Conservation (phyloP, 2,329 filamentous ascomycete species). For the Acrocalymma vagum region DNA sequence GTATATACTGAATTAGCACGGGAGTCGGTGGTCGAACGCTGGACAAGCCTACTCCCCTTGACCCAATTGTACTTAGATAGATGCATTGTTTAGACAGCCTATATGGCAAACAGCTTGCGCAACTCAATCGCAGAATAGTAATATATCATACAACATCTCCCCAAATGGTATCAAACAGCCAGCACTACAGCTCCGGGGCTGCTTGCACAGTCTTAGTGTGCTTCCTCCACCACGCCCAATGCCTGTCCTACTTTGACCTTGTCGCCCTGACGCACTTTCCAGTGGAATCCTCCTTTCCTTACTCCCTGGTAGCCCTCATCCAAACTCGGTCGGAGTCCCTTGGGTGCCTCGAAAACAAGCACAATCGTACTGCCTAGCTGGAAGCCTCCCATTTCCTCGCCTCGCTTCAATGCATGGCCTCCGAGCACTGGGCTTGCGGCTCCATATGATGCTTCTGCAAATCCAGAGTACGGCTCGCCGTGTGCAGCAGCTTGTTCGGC, state of each 20-base stretch:
- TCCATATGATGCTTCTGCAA: constrained; percentile 88
- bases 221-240: constrained; percentile 75
- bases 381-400: constrained; percentile 98
- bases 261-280: constrained; percentile 87
- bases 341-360: constrained; percentile 93
- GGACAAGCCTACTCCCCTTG: no score
- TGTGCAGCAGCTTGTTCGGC: constrained; percentile 78
- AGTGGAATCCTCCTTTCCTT: constrained; percentile 77
- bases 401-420: constrained; percentile 83
- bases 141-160: constrained; percentile 6
- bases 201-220: constrained; percentile 10
- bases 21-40: no score
- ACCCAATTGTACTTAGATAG: no score
- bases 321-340: constrained; percentile 62
- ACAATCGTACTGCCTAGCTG: constrained; percentile 95
- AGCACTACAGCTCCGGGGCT: no score
- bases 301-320: constrained; percentile 65
- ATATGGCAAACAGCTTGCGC: no score
- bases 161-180: constrained; percentile 5
- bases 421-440: constrained; percentile 78
- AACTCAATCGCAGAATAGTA: neutral
- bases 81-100: no score
- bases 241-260: constrained; percentile 89
- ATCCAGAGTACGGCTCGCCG: constrained; percentile 88
- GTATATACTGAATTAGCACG: no score